Evolutionary conservation across 2,329 filamentous ascomycete genomes (phyloP).

Genomic region (Fusarium haematococcum): DNA sequence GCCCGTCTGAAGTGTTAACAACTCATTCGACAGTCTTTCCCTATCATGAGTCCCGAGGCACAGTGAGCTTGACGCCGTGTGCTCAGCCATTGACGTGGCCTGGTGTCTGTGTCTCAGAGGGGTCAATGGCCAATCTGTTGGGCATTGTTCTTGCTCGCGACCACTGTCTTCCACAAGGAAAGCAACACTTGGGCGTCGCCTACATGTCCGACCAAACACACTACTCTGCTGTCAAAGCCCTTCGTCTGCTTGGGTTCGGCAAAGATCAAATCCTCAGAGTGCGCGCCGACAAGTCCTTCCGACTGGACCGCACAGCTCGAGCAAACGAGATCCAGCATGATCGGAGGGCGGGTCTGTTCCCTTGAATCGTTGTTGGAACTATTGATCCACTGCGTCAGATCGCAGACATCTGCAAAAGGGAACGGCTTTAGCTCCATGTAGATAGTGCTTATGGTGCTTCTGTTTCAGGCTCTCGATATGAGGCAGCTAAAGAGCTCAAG

Average conservation of each 20-base stretch:
- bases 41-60: too few relatives aligned
- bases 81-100: slow-evolving; percentile 5
- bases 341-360: slow-evolving; percentile 1
- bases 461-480: slow-evolving; percentile 27
- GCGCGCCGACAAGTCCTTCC: neutral
- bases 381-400: slow-evolving; percentile 6
- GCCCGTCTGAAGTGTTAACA: too few relatives aligned
- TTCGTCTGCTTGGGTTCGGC: slow-evolving; percentile 12
- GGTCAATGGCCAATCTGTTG: slow-evolving; percentile 44
- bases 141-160: slow-evolving; percentile 39
- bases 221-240: slow-evolving; percentile 21
- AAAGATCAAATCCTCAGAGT: slow-evolving; percentile 1
- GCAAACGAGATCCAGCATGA: neutral
- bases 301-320: neutral
- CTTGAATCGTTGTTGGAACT: slow-evolving; percentile 22
- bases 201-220: slow-evolving; percentile 26
- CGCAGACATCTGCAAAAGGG: slow-evolving; percentile 11
- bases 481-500: slow-evolving; percentile 18
- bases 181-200: neutral
- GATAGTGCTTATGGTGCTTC: slow-evolving; percentile 44
- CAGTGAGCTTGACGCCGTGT: slow-evolving; percentile 19
- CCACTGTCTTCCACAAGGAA: slow-evolving; percentile 16
- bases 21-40: too few relatives aligned
- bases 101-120: slow-evolving; percentile 41
- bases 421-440: slow-evolving; percentile 39